Evolutionary conservation across 345 rosid genomes (phyloP).

Genomic region (Citrus hindsii): DNA sequence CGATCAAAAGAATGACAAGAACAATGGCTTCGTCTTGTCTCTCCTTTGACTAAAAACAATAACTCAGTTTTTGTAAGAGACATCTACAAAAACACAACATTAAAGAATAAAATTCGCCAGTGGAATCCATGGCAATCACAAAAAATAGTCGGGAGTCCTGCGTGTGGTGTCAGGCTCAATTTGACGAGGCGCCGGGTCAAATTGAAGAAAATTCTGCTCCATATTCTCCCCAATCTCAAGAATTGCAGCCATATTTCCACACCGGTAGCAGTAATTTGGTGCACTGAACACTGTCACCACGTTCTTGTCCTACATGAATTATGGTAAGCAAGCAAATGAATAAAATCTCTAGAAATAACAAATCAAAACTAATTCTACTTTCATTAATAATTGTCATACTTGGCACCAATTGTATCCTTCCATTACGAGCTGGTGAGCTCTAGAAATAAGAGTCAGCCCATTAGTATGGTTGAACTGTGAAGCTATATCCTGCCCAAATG

Average conservation of each 20-base stretch:
- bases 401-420: conserved; percentile 90
- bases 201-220: conserved; percentile 82
- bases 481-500: conserved; percentile 72
- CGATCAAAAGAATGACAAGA: conserved; percentile 31
- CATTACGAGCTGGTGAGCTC: conserved; percentile 93
- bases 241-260: conserved; percentile 89
- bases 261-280: conserved; percentile 76
- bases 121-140: conserved; percentile 35
- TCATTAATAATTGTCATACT: conserved; percentile 33
- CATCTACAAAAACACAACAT: conserved; percentile 44
- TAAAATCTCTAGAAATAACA: neutral
- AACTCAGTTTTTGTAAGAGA: conserved; percentile 26
- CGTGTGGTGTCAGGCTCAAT: conserved; percentile 78
- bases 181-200: conserved; percentile 90
- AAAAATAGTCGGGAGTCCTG: conserved; percentile 83
- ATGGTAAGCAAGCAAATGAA: neutral
- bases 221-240: conserved; percentile 81
- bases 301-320: conserved; percentile 53
- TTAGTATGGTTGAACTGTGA: conserved; percentile 72
- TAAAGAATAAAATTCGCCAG: conserved; percentile 14
- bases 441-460: conserved; percentile 69
- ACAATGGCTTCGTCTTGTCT: conserved; percentile 20
- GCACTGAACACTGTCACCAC: conserved; percentile 87
- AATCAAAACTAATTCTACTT: neutral
- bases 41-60: conserved; percentile 23